Percentiles rank a stretch among this genome's conserved stretches.
Evolutionary conservation across 2,329 filamentous ascomycete genomes (phyloP).

Genomic region (Alternaria sp.): DNA sequence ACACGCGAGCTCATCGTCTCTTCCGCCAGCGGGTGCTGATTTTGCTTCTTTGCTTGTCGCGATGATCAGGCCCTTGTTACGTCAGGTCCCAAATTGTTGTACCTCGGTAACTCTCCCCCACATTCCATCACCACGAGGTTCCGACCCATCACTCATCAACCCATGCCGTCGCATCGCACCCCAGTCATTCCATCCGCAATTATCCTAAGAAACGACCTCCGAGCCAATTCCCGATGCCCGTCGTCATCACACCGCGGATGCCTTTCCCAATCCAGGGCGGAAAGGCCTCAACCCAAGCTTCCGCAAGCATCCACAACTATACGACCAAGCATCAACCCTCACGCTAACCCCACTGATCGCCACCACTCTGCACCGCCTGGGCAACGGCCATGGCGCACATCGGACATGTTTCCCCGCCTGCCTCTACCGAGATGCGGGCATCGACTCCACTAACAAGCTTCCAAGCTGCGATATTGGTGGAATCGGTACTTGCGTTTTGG

Average conservation of each 20-base stretch:
- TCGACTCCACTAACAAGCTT: slow-evolving; percentile 5
- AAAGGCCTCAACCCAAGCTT: slow-evolving; percentile 15
- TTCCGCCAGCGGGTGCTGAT: no score
- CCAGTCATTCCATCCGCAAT: not conserved
- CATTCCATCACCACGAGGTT: not conserved
- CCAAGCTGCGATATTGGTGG: slow-evolving; percentile 9
- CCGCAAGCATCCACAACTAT: slow-evolving; percentile 16
- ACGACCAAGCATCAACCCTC: slow-evolving; percentile 10
- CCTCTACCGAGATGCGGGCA: slow-evolving; percentile 10
- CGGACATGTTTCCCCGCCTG: slow-evolving; percentile 11
- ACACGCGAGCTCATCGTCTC: no score
- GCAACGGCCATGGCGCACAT: slow-evolving; percentile 20
- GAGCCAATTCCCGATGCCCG: slow-evolving; percentile 7
- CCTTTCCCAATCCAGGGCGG: slow-evolving; percentile 18
- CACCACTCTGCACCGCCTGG: not conserved
- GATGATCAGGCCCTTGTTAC: not conserved
- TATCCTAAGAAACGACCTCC: not conserved
- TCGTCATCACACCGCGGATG: slow-evolving; percentile 7
- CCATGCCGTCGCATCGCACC: not conserved
- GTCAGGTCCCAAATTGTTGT: not conserved
- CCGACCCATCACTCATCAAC: not conserved
- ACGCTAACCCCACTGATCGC: slow-evolving; percentile 26
- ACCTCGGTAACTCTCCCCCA: slow-evolving; percentile 2
- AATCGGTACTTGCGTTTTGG: not conserved
- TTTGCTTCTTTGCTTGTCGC: not conserved